These are phyloP conservation scores for Populus hybrid DNA, from an alignment of 441 rosid species.

Conservation along the genomic window DNA sequence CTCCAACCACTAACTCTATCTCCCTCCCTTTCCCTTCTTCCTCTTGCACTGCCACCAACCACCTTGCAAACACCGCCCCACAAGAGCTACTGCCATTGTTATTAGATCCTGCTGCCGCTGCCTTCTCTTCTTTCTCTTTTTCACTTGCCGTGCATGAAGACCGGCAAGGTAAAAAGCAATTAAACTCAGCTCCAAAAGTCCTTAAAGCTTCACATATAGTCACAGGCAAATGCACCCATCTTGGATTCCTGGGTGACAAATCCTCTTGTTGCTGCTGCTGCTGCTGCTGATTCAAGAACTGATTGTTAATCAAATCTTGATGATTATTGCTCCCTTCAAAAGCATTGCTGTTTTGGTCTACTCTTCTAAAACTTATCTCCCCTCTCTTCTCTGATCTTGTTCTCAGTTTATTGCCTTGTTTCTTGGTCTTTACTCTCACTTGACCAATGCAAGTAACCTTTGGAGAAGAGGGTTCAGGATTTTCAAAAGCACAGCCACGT, in stretches of 20 bases:
- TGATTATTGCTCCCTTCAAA: not conserved
- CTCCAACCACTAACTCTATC: conserved; percentile 76
- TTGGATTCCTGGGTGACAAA: conserved; percentile 45
- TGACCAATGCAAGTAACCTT: conserved; percentile 95
- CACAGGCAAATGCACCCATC: conserved; percentile 81
- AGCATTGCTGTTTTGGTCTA: conserved; percentile 32
- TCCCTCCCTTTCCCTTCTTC: conserved; percentile 44
- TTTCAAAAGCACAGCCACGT: conserved; percentile 55
- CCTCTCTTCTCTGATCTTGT: conserved; percentile 63
- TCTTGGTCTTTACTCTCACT: conserved; percentile 90
- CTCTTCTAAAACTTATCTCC: conserved; percentile 62
- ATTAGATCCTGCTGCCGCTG: conserved; percentile 10
- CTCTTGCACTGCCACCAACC: conserved; percentile 77
- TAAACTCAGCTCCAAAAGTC: conserved; percentile 74
- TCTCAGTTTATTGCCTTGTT: conserved; percentile 68
- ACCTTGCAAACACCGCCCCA: conserved; percentile 54
- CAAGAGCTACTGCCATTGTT: conserved; percentile 31
- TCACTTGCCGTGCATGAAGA: conserved; percentile 57
- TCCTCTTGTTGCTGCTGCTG: conserved; percentile 33
- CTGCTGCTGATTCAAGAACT: conserved; percentile 24
- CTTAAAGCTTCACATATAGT: conserved; percentile 80
- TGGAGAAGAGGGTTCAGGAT: conserved; percentile 85
- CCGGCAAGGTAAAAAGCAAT: conserved; percentile 82
- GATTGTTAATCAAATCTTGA: conserved; percentile 8
- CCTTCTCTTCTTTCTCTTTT: conserved; percentile 40